Conservation (phyloP, 768 basidiomycete genomes). For the Hypsizygus marmoreus region DNA sequence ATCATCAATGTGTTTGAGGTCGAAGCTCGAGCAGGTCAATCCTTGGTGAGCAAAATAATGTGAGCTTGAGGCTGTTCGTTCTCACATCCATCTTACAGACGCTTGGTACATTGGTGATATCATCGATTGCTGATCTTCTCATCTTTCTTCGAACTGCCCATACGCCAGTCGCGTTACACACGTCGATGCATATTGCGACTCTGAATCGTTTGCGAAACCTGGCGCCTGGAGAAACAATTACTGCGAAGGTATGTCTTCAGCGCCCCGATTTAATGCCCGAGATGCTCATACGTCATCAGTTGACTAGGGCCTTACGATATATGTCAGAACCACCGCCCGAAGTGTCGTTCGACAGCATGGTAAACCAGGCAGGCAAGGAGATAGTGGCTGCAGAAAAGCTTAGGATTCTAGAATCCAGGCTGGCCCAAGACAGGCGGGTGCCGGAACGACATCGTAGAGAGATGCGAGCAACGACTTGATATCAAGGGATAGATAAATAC, state of each 20-base stretch:
- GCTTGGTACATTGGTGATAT: conserved; percentile 52
- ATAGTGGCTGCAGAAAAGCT: conserved; percentile 72
- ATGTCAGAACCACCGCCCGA: conserved; percentile 55
- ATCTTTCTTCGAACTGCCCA: conserved; percentile 60
- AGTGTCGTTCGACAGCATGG: conserved; percentile 43
- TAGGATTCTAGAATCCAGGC: conserved; percentile 46
- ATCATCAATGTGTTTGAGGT: conserved; percentile 51
- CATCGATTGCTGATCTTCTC: conserved; percentile 67
- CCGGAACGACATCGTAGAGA: conserved; percentile 27
- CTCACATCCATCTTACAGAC: conserved; percentile 39
- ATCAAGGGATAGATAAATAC: not conserved
- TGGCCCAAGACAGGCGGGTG: conserved; percentile 29
- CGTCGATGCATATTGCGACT: conserved; percentile 48
- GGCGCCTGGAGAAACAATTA: conserved; percentile 47
- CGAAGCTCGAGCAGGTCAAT: conserved; percentile 44
- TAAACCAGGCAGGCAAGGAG: conserved; percentile 64
- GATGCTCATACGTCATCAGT: conserved; percentile 38
- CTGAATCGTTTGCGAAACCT: conserved; percentile 52
- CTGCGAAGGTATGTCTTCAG: conserved; percentile 45
- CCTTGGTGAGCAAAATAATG: conserved; percentile 33
- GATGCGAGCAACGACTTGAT: conserved; percentile 13
- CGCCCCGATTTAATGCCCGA: too few relatives aligned
- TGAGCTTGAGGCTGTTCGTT: not conserved
- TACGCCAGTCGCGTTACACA: conserved; percentile 54
- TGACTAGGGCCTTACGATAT: conserved; percentile 53